Evolutionary conservation across 2,329 filamentous ascomycete species (phyloP), one percentile per base, ranked within the genome.

Genomic region (Graphilbum fragrans): DNA sequence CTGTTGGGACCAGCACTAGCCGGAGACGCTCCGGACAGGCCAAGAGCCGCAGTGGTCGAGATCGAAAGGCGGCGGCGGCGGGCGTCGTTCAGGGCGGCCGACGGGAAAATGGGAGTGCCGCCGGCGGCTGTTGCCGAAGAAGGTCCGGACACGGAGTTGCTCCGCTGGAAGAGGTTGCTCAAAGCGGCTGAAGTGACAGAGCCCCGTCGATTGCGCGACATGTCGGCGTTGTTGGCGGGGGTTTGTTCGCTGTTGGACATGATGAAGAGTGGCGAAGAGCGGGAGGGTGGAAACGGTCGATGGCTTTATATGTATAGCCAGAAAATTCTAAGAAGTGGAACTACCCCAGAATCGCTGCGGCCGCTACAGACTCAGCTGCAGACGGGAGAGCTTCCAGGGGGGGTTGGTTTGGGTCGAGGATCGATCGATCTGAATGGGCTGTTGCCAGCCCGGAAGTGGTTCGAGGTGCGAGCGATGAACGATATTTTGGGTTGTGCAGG

Each of bases 21-120:
- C n/a, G 81, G 80, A 5, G 81, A 80, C 19, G 71, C 72, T 48
- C 82, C 82, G 4, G 80, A 82, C n/a, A 86, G 66, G 27, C 83
- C 82, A 23, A 86, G 63, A 9, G 48, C 44, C 6, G 47, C 21
- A 8, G 46, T 33, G 4, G 82, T 85, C 36, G 77, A 80, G 54
- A 87, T 74, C 35, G 83, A 88, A 49, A 87, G 72, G 37, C 83
- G 77, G 12, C 49, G 42, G 45, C 82, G 78, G 44, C 77, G 75
- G 47, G 70, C 65, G 41, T 78, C 70, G 47, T 74, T 67, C 22
- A 68, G 60, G 45, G 63, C 65, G 40, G 66, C 63, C 35, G 58
- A 58, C 23, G 70, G 66, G 49, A 72, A 72, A 34, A 64, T 57
- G 21, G 60, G 57, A 23, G 62, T 61, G 49, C 63, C 59, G 16